Evolutionary conservation across 352 stramenopile genomes (phyloP).

Genomic region (Phytopythium sindhum): DNA sequence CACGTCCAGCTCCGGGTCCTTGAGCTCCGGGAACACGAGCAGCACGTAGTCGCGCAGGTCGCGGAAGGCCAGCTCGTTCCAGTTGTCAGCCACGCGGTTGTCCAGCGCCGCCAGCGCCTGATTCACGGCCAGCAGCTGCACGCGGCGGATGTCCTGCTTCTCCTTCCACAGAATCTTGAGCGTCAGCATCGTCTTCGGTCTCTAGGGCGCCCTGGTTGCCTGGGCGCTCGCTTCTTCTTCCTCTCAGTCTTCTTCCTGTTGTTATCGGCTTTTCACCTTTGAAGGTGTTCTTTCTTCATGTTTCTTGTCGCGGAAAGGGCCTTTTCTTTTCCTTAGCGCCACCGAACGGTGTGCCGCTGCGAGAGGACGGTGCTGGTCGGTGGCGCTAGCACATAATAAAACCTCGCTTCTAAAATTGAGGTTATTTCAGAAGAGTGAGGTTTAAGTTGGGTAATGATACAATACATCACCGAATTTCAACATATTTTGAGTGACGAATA

Average conservation of each 20-base stretch:
- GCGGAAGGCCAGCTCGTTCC: slow-evolving; percentile 40
- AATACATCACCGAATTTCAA: neutral
- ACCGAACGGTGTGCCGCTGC: neutral
- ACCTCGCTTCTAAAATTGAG: neutral
- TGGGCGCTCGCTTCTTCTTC: neutral
- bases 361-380: neutral
- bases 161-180: slow-evolving; percentile 84
- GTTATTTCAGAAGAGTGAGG: neutral
- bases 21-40: slow-evolving; percentile 61
- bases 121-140: slow-evolving; percentile 68
- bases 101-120: slow-evolving; percentile 48
- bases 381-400: slow-evolving; percentile 5
- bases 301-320: neutral
- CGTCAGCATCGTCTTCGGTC: slow-evolving; percentile 48
- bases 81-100: slow-evolving; percentile 27
- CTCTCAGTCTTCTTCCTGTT: slow-evolving; percentile 1
- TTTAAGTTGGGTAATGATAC: no score
- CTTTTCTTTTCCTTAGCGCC: slow-evolving; percentile 3
- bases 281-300: neutral
- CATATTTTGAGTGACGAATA: neutral
- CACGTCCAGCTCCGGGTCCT: slow-evolving; percentile 30
- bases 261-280: neutral
- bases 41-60: slow-evolving; percentile 68
- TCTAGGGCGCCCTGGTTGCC: slow-evolving; percentile 7
- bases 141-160: slow-evolving; percentile 82